Evolutionary conservation across 1,139 yeast genomes (phyloP).

Genomic region (Yamadazyma blattariae): DNA sequence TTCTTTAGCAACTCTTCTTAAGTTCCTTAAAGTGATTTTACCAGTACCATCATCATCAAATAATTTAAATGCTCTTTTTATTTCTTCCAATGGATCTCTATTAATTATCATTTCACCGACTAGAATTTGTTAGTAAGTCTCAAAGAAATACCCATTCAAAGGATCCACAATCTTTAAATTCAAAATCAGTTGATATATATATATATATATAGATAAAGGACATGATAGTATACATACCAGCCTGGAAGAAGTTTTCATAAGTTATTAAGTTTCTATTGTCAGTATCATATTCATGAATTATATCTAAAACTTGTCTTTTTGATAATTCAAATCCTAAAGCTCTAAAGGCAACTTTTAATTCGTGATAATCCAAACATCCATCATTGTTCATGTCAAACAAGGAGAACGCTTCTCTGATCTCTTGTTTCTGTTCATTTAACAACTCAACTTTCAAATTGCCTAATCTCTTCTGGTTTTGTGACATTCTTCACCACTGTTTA

Average conservation of each 20-base stretch:
- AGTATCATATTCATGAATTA: constrained; percentile 79
- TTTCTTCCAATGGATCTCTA: constrained; percentile 92
- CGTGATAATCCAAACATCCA: constrained; percentile 89
- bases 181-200: too few relatives aligned
- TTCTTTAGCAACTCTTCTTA: constrained; percentile 88
- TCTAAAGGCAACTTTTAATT: constrained; percentile 84
- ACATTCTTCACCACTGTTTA: constrained; percentile 1
- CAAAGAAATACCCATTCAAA: not conserved
- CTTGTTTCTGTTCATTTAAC: constrained; percentile 87
- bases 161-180: too few relatives aligned
- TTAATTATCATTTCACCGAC: constrained; percentile 77
- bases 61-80: constrained; percentile 81
- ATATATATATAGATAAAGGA: too few relatives aligned
- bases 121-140: constrained; percentile 29
- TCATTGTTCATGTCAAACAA: constrained; percentile 92
- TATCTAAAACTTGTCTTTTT: constrained; percentile 76
- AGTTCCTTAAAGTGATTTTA: constrained; percentile 74
- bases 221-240: constrained; percentile 59
- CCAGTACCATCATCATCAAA: constrained; percentile 92
- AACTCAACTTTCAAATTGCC: constrained; percentile 57
- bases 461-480: constrained; percentile 19
- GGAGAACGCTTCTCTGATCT: constrained; percentile 89
- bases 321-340: constrained; percentile 90
- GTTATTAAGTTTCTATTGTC: constrained; percentile 71
- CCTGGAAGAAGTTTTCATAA: constrained; percentile 77